Conservation (phyloP, 2,329 filamentous ascomycete species). For the Chaetomiaceae sp. region DNA sequence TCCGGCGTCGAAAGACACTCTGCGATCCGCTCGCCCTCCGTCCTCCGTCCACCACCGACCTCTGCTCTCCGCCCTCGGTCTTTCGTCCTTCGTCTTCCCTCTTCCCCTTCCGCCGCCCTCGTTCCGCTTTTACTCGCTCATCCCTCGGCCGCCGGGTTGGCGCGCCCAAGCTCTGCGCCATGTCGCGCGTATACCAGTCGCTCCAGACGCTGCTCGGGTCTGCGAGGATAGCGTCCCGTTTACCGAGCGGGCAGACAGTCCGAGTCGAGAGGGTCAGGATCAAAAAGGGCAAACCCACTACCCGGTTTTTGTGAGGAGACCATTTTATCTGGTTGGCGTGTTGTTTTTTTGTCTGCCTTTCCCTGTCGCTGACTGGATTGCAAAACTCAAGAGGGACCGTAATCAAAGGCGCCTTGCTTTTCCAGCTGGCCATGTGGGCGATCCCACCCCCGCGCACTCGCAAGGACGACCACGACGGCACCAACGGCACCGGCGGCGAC, state of each 20-base stretch:
- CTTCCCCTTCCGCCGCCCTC: neutral
- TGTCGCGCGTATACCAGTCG: conserved; percentile 20
- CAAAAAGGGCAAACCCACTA: neutral
- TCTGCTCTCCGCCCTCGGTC: neutral
- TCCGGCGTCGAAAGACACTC: too few relatives aligned
- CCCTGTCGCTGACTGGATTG: conserved; percentile 4
- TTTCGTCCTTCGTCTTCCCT: neutral
- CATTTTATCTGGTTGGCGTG: neutral
- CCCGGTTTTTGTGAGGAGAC: conserved; percentile 6
- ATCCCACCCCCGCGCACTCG: conserved; percentile 28
- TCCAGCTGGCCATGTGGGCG: conserved; percentile 32
- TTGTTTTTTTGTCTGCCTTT: too few relatives aligned
- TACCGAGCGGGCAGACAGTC: conserved; percentile 15
- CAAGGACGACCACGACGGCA: neutral
- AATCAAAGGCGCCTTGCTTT: conserved; percentile 30
- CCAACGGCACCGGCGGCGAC: conserved; percentile 37
- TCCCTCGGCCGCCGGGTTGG: conserved; percentile 18
- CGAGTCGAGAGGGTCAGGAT: conserved; percentile 20
- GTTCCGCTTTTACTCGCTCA: too few relatives aligned
- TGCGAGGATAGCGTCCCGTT: conserved; percentile 1
- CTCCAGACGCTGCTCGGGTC: conserved; percentile 6
- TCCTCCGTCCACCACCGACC: too few relatives aligned
- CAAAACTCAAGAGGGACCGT: conserved; percentile 1
- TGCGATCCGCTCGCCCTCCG: too few relatives aligned
- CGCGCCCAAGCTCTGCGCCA: conserved; percentile 17